Evolutionary conservation across 441 rosid genomes (phyloP).

Genomic region (Flueggea neowawraea): DNA sequence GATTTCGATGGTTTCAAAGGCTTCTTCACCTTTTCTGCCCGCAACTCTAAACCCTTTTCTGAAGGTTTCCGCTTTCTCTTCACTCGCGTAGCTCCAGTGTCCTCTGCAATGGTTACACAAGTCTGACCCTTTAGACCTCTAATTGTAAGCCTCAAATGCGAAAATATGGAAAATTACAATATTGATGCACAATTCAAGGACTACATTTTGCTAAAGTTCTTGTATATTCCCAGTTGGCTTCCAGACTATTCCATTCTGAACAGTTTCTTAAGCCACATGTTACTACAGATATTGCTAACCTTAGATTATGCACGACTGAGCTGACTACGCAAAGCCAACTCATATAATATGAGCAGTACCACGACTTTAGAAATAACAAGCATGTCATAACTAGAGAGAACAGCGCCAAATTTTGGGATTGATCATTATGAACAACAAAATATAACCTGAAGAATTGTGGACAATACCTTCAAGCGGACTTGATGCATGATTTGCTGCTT

Average conservation of each 20-base stretch:
- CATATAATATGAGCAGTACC: too few species aligned
- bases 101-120: conserved; percentile 42
- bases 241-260: too few species aligned
- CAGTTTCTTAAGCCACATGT: background rate
- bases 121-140: background rate
- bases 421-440: conserved; percentile 8
- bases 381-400: background rate
- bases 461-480: conserved; percentile 82
- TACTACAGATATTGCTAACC: background rate
- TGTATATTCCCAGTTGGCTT: too few species aligned
- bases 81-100: conserved; percentile 63
- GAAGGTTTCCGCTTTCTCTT: conserved; percentile 92
- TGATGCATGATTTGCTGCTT: conserved; percentile 46
- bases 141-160: background rate
- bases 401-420: background rate
- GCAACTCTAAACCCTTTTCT: conserved; percentile 92
- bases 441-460: conserved; percentile 4
- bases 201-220: background rate
- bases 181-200: too few species aligned
- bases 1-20: conserved; percentile 55
- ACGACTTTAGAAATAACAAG: too few species aligned
- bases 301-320: too few species aligned
- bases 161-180: too few species aligned
- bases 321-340: too few species aligned
- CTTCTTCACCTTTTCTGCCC: conserved; percentile 89